phyloP scores from a whole-genome alignment of 208 protist species.

The Hexamita inflata region DNA sequence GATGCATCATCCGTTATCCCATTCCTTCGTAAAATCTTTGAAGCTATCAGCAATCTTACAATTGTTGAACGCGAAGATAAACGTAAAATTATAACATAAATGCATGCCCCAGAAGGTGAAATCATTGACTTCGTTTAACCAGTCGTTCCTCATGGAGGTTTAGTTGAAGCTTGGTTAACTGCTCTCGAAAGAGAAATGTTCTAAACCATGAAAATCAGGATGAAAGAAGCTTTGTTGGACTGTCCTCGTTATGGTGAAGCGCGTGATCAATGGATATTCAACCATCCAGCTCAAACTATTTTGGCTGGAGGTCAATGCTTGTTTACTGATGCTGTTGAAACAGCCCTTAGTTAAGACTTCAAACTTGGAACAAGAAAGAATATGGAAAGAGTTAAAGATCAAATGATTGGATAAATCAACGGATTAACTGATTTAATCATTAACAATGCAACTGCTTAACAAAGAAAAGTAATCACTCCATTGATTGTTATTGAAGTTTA shows the following conservation, averaged over 20 bases:
- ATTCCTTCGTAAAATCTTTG: conserved; percentile 81
- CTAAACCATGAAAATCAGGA: conserved; percentile 61
- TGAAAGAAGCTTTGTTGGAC: conserved; percentile 60
- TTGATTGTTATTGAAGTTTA: conserved; percentile 91
- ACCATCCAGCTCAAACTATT: conserved; percentile 72
- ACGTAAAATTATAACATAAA: conserved; percentile 23
- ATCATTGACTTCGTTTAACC: conserved; percentile 18
- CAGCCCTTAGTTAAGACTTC: conserved; percentile 49
- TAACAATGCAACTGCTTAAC: conserved; percentile 61
- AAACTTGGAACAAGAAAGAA: not conserved
- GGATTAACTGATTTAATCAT: conserved; percentile 68
- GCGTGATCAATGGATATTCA: conserved; percentile 64
- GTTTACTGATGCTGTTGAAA: conserved; percentile 75
- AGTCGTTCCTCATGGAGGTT: conserved; percentile 22
- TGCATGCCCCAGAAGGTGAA: conserved; percentile 42
- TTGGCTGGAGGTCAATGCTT: conserved; percentile 73
- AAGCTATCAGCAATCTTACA: conserved; percentile 61
- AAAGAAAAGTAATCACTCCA: conserved; percentile 72
- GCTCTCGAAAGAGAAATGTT: conserved; percentile 77
- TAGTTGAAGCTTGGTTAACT: conserved; percentile 72
- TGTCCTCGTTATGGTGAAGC: conserved; percentile 33
- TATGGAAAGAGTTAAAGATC: conserved; percentile 34
- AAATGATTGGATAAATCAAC: conserved; percentile 52
- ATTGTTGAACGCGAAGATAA: conserved; percentile 41
- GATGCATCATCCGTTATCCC: conserved; percentile 76